phyloP scores from a whole-genome alignment of 768 basidiomycete genomes.

The Phylloporus rhodoxanthus region DNA sequence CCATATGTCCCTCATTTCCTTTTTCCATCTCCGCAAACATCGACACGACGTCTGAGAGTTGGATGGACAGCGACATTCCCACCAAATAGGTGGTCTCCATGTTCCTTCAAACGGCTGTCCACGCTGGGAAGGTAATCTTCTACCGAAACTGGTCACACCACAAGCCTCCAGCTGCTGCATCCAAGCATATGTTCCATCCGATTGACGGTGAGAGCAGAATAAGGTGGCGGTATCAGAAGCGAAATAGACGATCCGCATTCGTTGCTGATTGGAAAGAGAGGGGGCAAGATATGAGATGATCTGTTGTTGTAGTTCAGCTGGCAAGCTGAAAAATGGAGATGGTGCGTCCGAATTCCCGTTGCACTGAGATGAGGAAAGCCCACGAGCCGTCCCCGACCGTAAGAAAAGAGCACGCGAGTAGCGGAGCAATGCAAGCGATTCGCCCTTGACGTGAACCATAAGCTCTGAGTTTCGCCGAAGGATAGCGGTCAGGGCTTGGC shows the following conservation, averaged over 20 bases:
- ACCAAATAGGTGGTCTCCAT: constrained; percentile 32
- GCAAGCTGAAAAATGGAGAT: constrained; percentile 39
- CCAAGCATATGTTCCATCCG: constrained; percentile 8
- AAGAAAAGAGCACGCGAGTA: constrained; percentile 49
- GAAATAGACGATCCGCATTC: constrained; percentile 46
- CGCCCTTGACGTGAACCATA: constrained; percentile 34
- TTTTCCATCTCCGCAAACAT: constrained; percentile 32
- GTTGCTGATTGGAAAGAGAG: constrained; percentile 49
- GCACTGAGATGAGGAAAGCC: constrained; percentile 4
- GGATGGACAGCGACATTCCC: constrained; percentile 28
- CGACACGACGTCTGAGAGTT: constrained; percentile 21
- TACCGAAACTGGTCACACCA: constrained; percentile 5
- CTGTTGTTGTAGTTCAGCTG: constrained; percentile 51
- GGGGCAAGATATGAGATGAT: constrained; percentile 56
- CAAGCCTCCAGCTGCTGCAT: constrained; percentile 2
- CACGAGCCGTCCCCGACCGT: constrained; percentile 18
- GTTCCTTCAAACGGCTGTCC: constrained; percentile 25
- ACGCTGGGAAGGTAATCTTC: constrained; percentile 6
- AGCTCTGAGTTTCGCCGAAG: constrained; percentile 41
- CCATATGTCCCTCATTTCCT: constrained; percentile 44
- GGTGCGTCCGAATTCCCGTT: constrained; percentile 6
- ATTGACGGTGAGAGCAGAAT: constrained; percentile 29
- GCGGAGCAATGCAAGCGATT: constrained; percentile 47
- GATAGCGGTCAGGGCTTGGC: constrained; percentile 28
- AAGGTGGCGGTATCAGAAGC: constrained; percentile 45